Evolutionary conservation across 176 grass and related monocot species (phyloP).

Genomic region (Musa acuminata): DNA sequence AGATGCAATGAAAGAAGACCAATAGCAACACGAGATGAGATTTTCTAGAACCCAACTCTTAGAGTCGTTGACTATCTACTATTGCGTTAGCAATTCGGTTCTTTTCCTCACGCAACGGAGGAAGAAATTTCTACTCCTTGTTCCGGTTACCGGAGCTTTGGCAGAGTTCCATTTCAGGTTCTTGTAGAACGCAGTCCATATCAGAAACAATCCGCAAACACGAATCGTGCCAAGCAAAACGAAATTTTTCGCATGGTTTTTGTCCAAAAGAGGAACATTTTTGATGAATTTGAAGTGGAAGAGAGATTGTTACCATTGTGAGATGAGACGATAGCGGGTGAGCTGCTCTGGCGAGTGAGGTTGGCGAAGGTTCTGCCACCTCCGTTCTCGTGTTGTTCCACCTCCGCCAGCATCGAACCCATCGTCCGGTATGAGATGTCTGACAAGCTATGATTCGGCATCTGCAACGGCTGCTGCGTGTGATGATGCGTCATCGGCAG

Average conservation of each 20-base stretch:
- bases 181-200: background rate
- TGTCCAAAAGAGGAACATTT: background rate
- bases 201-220: background rate
- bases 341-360: slow-evolving; percentile 78
- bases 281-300: background rate
- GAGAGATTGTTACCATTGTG: slow-evolving; percentile 47
- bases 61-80: background rate
- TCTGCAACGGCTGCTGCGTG: slow-evolving; percentile 16
- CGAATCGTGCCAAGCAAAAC: background rate
- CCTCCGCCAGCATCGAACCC: slow-evolving; percentile 29
- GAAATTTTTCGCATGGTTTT: background rate
- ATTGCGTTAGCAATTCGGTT: too few species aligned
- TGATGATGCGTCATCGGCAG: background rate
- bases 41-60: background rate
- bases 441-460: background rate
- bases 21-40: background rate
- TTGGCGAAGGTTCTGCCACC: background rate
- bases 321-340: slow-evolving; percentile 65
- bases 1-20: background rate
- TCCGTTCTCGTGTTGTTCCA: slow-evolving; percentile 22
- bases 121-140: too few species aligned
- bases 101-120: too few species aligned
- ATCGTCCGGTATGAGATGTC: background rate
- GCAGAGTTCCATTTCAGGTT: background rate
- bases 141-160: background rate